Percentiles rank a stretch among this genome's conserved stretches.
Evolutionary conservation across 176 grass and related monocot genomes (phyloP).

Genomic region (Zea mays): DNA sequence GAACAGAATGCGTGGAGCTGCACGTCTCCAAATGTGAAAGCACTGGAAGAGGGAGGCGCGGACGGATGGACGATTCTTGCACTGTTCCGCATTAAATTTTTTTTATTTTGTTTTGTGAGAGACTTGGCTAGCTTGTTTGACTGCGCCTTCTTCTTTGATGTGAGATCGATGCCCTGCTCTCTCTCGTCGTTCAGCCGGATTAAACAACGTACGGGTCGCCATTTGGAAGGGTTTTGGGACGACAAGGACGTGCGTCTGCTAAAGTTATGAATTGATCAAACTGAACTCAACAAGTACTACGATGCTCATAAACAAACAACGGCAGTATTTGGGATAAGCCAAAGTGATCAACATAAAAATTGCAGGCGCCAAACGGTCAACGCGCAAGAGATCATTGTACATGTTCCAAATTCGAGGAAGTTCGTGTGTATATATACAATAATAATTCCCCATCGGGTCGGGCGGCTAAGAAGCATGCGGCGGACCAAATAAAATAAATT

Average conservation of each 20-base stretch:
- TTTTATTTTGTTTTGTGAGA: too few species aligned
- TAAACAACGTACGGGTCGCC: constrained; percentile 13
- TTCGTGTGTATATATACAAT: neutral
- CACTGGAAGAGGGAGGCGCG: neutral
- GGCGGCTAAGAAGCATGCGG: neutral
- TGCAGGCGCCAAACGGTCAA: neutral
- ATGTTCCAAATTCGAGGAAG: neutral
- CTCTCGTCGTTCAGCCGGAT: neutral
- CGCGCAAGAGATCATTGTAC: neutral
- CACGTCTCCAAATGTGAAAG: constrained; percentile 44
- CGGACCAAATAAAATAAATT: neutral
- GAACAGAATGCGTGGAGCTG: neutral
- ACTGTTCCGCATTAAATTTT: constrained; percentile 10
- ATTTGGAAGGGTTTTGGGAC: constrained; percentile 40
- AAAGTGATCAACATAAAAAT: neutral
- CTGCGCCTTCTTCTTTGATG: neutral
- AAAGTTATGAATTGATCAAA: constrained; percentile 20
- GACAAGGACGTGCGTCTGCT: constrained; percentile 23
- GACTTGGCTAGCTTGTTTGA: too few species aligned
- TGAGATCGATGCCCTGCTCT: neutral
- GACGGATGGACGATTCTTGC: neutral
- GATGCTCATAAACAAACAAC: neutral
- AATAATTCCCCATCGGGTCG: neutral
- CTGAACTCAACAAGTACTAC: neutral
- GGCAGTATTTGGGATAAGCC: neutral